Percentiles rank a stretch among this genome's conserved stretches.
Evolutionary conservation across 1,284 basidiomycete genomes (phyloP).

Genomic region (Cryptococcus depauperatus): DNA sequence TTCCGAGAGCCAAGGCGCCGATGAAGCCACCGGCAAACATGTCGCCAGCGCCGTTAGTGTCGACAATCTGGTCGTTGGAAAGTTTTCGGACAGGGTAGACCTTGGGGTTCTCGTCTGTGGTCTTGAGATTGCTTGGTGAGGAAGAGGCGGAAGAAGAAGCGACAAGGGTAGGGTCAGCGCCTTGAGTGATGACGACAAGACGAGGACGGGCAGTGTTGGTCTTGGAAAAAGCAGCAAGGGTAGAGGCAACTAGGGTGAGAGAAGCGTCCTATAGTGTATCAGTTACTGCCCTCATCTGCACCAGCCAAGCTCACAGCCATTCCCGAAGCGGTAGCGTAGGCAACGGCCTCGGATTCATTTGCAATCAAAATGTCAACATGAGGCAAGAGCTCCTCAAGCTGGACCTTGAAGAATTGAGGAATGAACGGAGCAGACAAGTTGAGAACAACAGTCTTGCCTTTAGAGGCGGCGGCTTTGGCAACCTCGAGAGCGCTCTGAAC

Average conservation of each 20-base stretch:
- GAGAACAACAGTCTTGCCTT: constrained; percentile 75
- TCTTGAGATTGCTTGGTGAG: constrained; percentile 39
- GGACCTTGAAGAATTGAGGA: constrained; percentile 81
- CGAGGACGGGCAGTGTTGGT: constrained; percentile 66
- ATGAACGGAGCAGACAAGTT: constrained; percentile 99
- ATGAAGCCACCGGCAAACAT: constrained; percentile 97
- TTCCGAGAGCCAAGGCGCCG: constrained; percentile 75
- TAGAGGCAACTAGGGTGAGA: constrained; percentile 60
- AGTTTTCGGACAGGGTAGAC: constrained; percentile 60
- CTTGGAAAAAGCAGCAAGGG: constrained; percentile 59
- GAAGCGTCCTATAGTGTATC: constrained; percentile 51
- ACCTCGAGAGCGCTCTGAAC: constrained; percentile 64
- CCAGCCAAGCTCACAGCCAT: constrained; percentile 46
- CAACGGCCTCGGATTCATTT: constrained; percentile 89
- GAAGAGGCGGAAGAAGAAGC: constrained; percentile 58
- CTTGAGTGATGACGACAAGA: constrained; percentile 86
- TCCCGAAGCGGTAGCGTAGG: constrained; percentile 65
- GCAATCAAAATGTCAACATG: constrained; percentile 82
- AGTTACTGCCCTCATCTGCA: no score
- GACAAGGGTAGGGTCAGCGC: constrained; percentile 70
- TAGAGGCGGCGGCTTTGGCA: constrained; percentile 68
- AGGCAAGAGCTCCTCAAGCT: constrained; percentile 70
- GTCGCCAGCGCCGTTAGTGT: constrained; percentile 99
- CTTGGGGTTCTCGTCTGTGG: constrained; percentile 46
- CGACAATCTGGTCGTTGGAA: constrained; percentile 66